phyloP scores from a whole-genome alignment of 1,284 basidiomycete genomes.

The Cutaneotrichosporon dermatis region DNA sequence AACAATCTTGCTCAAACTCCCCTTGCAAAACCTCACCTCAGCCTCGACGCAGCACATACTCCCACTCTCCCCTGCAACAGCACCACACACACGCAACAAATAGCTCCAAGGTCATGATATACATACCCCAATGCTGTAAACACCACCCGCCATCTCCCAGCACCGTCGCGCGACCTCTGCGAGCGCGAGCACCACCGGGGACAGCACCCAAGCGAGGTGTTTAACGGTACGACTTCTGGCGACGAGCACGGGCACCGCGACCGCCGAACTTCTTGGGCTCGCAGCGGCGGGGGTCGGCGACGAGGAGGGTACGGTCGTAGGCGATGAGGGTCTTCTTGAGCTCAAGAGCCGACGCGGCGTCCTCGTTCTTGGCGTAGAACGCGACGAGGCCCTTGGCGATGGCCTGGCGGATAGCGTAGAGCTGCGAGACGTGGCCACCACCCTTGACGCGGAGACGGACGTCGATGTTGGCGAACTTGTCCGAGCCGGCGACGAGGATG shows the following conservation, averaged over 20 bases:
- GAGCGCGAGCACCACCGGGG: slow-evolving; percentile 2
- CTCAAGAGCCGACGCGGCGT: slow-evolving; percentile 94
- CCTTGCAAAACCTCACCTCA: too few relatives aligned
- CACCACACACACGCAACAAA: background rate
- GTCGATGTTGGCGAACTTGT: slow-evolving; percentile 78
- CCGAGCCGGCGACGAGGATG: slow-evolving; percentile 81
- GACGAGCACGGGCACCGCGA: slow-evolving; percentile 89
- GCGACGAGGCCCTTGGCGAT: slow-evolving; percentile 97
- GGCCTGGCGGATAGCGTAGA: slow-evolving; percentile 99
- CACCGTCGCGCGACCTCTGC: slow-evolving; percentile 18
- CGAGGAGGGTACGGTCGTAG: slow-evolving; percentile 90
- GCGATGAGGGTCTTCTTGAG: slow-evolving; percentile 93
- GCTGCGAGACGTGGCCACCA: slow-evolving; percentile 98
- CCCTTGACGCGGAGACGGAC: slow-evolving; percentile 98
- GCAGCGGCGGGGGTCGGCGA: slow-evolving; percentile 97
- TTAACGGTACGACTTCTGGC: slow-evolving; percentile 97
- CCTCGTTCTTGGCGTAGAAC: slow-evolving; percentile 96
- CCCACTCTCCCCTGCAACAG: too few relatives aligned
- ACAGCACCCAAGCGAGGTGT: slow-evolving; percentile 24
- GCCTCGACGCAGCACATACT: too few relatives aligned
- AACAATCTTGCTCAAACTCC: too few relatives aligned
- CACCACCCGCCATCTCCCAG: slow-evolving; percentile 14
- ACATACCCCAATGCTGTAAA: slow-evolving; percentile 27
- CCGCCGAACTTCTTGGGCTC: slow-evolving; percentile 99
- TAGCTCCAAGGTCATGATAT: slow-evolving; percentile 21